Evolutionary conservation across 2,329 filamentous ascomycete genomes (phyloP), one percentile per base, ranked within the genome.

Genomic region (Fusarium oxysporum): DNA sequence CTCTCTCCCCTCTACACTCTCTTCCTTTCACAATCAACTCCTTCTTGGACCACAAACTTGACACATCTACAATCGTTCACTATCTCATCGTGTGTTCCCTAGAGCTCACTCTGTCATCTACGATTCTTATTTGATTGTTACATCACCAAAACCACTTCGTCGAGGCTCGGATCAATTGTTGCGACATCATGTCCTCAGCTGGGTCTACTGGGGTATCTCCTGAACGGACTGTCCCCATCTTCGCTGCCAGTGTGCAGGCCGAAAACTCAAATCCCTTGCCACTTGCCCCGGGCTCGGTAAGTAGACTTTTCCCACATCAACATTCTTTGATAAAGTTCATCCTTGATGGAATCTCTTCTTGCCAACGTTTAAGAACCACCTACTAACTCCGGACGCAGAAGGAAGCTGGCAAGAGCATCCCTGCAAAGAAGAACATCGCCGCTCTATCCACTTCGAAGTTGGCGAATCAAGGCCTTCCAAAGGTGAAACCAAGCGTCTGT

Each of bases 401-500:
- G 73, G 77, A 78, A 25, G 65, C 62, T 32, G 64, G 62, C 41
- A 60, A 73, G 30, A 53, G 25, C n/a, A 43, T 65, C 14, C 50
- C 74, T 5, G 66, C 73, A 55, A 86, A 86, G 77, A 87, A 85
- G 73, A 79, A 81, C n/a, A 80, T 86, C 35, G 80, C 83, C 41
- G 83, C 84, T 43, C 81, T 91, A 71, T 80, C 85, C 33, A 85
- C 88, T 9, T 88, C 86, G 54, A 90, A 88, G 76, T 79, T 90
- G 72, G 84, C 83, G 62, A 90, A 90, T 65, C 87, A 90, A 79
- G 83, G 82, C 75, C 82, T 79, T 70, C 81, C 84, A 75, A 90
- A 90, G 86, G 89, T 90, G 71, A 64, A 53, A 48, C 51, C n/a
- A 23, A 32, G 55, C 58, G 23, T 37, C 35, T 47, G 5, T n/a